Percentiles rank a stretch among this genome's conserved stretches.
Conservation (phyloP, 108 stramenopile genomes). For the Skeletonema potamos region DNA sequence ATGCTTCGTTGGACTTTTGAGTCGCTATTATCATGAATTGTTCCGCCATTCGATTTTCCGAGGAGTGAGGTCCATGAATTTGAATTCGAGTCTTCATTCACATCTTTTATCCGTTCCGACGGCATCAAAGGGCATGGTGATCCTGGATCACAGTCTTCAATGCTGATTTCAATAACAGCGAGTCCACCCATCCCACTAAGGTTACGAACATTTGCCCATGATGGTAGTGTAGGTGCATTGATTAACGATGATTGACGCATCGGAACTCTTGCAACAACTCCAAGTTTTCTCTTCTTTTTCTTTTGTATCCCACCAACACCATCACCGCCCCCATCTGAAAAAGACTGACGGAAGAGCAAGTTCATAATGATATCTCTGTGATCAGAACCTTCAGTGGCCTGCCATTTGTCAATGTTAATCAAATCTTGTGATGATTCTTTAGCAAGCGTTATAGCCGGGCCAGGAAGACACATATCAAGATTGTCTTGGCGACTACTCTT, state of each 20-base stretch:
- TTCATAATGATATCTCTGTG: conserved; percentile 69
- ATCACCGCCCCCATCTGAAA: neutral
- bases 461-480: conserved; percentile 13
- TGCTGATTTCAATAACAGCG: conserved; percentile 57
- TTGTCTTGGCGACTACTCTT: neutral
- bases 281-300: conserved; percentile 31
- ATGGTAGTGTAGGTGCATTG: conserved; percentile 37
- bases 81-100: neutral
- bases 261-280: neutral
- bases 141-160: conserved; percentile 10
- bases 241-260: neutral
- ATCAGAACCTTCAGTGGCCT: conserved; percentile 62
- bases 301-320: neutral
- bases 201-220: conserved; percentile 74
- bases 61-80: conserved; percentile 18
- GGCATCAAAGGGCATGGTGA: conserved; percentile 25
- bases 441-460: conserved; percentile 20
- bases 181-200: conserved; percentile 48
- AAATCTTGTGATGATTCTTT: conserved; percentile 12
- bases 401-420: conserved; percentile 28
- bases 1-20: conserved; percentile 27
- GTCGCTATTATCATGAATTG: conserved; percentile 1
- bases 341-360: conserved; percentile 40
- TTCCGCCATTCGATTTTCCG: neutral
- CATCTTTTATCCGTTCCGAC: conserved; percentile 17